phyloP scores from a whole-genome alignment of 345 rosid species.

The Erucastrum elatum region DNA sequence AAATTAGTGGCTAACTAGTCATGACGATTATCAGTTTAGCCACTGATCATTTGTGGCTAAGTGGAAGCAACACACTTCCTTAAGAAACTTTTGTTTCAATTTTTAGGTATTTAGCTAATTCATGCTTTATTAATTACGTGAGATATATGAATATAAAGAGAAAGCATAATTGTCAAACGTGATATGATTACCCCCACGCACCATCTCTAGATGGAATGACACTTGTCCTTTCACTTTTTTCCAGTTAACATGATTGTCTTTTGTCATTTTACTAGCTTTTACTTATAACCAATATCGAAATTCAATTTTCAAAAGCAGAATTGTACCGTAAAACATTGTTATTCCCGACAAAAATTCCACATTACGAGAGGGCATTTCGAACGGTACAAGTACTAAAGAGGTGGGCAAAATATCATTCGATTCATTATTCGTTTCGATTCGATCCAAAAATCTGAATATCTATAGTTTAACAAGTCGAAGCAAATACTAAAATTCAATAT shows the following conservation, averaged over 20 bases:
- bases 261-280: slow-evolving; percentile 30
- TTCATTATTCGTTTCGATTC: no score
- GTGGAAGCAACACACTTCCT: background rate
- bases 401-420: no score
- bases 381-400: no score
- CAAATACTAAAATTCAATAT: no score
- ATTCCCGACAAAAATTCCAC: background rate
- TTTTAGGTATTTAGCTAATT: background rate
- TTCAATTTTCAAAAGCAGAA: background rate
- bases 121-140: background rate
- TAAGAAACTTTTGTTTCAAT: background rate
- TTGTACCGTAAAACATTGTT: slow-evolving; percentile 2
- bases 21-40: background rate
- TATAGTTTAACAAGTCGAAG: no score
- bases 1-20: background rate
- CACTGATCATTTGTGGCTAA: background rate
- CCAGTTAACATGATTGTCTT: slow-evolving; percentile 36
- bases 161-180: slow-evolving; percentile 42
- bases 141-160: background rate
- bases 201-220: slow-evolving; percentile 59
- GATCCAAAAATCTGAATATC: no score
- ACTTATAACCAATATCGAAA: background rate
- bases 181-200: slow-evolving; percentile 56
- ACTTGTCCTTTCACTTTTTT: slow-evolving; percentile 51
- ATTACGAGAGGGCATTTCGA: background rate